A percentile compares a stretch with the other conserved stretches of the same genome.
These are phyloP conservation scores for Astrothelium subdiscretum DNA, from an alignment of 495 filamentous ascomycete species.

Conservation along the genomic window DNA sequence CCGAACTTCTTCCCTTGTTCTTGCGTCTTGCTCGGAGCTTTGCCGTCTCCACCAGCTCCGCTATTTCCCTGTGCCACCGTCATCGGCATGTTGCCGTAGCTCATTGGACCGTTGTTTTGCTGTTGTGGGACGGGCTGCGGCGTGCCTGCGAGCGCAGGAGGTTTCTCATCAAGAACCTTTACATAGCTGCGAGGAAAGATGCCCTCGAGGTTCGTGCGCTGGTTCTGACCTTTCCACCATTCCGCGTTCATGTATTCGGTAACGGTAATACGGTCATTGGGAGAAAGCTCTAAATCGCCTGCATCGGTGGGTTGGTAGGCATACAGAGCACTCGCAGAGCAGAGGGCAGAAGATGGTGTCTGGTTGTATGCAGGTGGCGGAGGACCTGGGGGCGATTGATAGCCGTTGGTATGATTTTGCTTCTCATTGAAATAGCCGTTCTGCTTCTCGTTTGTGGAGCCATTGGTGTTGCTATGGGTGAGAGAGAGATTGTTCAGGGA, in stretches of 20 bases:
- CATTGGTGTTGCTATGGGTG: slow-evolving; percentile 34
- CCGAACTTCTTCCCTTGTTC: slow-evolving; percentile 62
- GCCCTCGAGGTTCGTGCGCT: slow-evolving; percentile 68
- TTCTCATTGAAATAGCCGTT: slow-evolving; percentile 31
- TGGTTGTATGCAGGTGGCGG: slow-evolving; percentile 30
- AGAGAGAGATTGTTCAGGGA: slow-evolving; percentile 29
- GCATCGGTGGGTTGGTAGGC: slow-evolving; percentile 65
- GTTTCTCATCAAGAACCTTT: slow-evolving; percentile 34
- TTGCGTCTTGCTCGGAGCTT: slow-evolving; percentile 35
- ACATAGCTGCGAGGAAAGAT: slow-evolving; percentile 90
- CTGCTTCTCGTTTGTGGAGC: slow-evolving; percentile 42
- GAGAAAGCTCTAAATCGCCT: slow-evolving; percentile 65
- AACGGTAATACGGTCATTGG: slow-evolving; percentile 66
- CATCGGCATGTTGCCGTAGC: slow-evolving; percentile 37
- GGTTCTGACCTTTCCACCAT: slow-evolving; percentile 87
- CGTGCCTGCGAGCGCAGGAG: slow-evolving; percentile 20
- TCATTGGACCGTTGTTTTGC: background rate
- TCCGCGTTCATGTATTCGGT: slow-evolving; percentile 88
- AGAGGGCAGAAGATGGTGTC: slow-evolving; percentile 30
- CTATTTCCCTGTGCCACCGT: slow-evolving; percentile 19
- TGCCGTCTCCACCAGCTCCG: slow-evolving; percentile 17
- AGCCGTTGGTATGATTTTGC: slow-evolving; percentile 32
- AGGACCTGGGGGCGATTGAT: slow-evolving; percentile 39
- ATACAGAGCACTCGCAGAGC: slow-evolving; percentile 71
- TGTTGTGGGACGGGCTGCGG: slow-evolving; percentile 9